These are phyloP conservation scores for Xylaria sp. DNA, from an alignment of 2,329 filamentous ascomycete species.

Conservation along the genomic window DNA sequence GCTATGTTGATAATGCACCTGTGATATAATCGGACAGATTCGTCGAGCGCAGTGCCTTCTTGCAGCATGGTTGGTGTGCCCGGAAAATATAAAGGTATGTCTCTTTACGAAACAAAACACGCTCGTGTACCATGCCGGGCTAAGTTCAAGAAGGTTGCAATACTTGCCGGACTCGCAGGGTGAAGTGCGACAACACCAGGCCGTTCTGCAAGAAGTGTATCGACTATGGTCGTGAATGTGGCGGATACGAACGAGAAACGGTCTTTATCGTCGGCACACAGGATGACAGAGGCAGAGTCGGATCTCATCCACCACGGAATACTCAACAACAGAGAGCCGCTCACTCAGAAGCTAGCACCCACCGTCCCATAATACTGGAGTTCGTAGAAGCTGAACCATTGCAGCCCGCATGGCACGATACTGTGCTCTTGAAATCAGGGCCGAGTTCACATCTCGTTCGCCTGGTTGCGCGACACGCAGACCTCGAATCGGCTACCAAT, in stretches of 20 bases:
- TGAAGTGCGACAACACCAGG: slow-evolving; percentile 62
- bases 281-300: slow-evolving; percentile 59
- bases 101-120: not conserved
- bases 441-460: slow-evolving; percentile 48
- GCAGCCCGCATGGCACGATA: slow-evolving; percentile 57
- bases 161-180: slow-evolving; percentile 57
- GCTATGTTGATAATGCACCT: not conserved
- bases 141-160: slow-evolving; percentile 52
- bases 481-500: slow-evolving; percentile 45
- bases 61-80: slow-evolving; percentile 64
- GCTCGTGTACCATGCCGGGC: not conserved
- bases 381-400: slow-evolving; percentile 49
- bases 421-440: slow-evolving; percentile 48
- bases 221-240: slow-evolving; percentile 61
- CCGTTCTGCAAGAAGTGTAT: slow-evolving; percentile 66
- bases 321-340: slow-evolving; percentile 47
- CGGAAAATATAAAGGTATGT: slow-evolving; percentile 62
- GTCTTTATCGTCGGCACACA: slow-evolving; percentile 68
- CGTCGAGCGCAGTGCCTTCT: not conserved
- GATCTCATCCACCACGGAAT: slow-evolving; percentile 59
- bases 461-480: slow-evolving; percentile 53
- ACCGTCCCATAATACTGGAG: slow-evolving; percentile 31
- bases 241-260: slow-evolving; percentile 66
- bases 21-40: slow-evolving; percentile 3
- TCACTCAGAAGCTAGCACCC: slow-evolving; percentile 32